Evolutionary conservation across 2,329 filamentous ascomycete species (phyloP), one percentile per base, ranked within the genome.

Genomic region (Pezicula radicicola): DNA sequence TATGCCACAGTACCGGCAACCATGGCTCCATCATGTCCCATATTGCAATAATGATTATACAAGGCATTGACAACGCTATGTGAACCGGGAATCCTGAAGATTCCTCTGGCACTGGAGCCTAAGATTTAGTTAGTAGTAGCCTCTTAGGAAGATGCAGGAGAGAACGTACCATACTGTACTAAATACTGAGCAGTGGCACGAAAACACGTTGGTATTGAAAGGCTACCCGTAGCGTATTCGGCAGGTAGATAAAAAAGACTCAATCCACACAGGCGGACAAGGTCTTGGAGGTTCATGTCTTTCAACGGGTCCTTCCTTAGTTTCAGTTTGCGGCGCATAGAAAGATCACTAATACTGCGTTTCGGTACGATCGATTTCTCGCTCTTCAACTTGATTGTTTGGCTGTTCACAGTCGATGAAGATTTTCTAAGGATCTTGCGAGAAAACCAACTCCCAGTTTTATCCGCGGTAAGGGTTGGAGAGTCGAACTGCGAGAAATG

Each of bases 121-220:
- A 43, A 8, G 48, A 27, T 6, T 35, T 15, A 28, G 40, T 64
- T 41, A 66, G 56, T 21, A 48, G 18, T 36, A 19, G 16, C 44
- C 35, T 27, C 42, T 15, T 9, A 16, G 42, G 40, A 40, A 8
- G 18, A 27, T 13, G 5, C 27, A 30, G n/a, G 35, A n/a, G 15
- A 16, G n/a, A 25, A 52, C 72, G 62, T 62, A 81, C 80, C 79
- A 64, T 86, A 70, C 45, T 85, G 79, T 3, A 83, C 73, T 9
- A 88, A 73, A 63, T 83, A 77, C 56, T 87, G 81, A n/a, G 80
- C 83, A 8, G 81, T 83, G 9, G 85, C 84, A 42, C 84, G 81
- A 46, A 88, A 74, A 57, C 84, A 86, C 4, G 84, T 87, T 8
- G 85, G 85, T 28, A 88, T 68, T 16, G 79, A 69, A 25, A 88